Percentiles rank a stretch among this genome's conserved stretches.
These are phyloP conservation scores for Trichoderma sp. DNA, from an alignment of 2,329 filamentous ascomycete species.

Conservation along the genomic window DNA sequence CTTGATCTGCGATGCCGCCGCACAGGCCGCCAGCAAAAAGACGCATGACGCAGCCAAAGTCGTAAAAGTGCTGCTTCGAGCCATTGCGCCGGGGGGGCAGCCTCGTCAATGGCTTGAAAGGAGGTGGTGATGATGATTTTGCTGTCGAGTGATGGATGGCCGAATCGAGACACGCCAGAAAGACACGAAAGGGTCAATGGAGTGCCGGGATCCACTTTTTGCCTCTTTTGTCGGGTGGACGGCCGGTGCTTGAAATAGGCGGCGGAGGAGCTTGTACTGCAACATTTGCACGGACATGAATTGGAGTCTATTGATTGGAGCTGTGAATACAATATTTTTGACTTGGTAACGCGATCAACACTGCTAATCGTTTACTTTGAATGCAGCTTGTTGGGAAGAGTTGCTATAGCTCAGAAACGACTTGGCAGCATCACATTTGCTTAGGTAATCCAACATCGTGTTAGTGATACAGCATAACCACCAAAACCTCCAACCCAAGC, in stretches of 20 bases:
- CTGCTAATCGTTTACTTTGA: no score
- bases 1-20: slow-evolving; percentile 27
- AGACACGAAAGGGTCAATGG: background rate
- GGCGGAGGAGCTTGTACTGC: background rate
- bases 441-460: no score
- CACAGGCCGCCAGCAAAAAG: slow-evolving; percentile 30
- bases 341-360: background rate
- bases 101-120: background rate
- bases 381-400: no score
- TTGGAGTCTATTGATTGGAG: background rate
- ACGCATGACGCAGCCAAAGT: background rate
- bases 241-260: background rate
- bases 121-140: background rate
- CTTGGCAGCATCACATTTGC: no score
- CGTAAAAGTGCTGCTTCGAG: background rate
- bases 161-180: background rate
- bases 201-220: background rate
- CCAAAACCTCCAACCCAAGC: no score
- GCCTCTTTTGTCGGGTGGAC: background rate
- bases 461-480: no score
- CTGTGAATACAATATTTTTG: background rate
- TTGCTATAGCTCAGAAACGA: no score
- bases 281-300: background rate
- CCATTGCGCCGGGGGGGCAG: background rate
- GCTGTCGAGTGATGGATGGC: slow-evolving; percentile 2